Evolutionary conservation across 2,329 filamentous ascomycete species (phyloP), one percentile per base, ranked within the genome.

Genomic region (Periglandula ipomoeae): DNA sequence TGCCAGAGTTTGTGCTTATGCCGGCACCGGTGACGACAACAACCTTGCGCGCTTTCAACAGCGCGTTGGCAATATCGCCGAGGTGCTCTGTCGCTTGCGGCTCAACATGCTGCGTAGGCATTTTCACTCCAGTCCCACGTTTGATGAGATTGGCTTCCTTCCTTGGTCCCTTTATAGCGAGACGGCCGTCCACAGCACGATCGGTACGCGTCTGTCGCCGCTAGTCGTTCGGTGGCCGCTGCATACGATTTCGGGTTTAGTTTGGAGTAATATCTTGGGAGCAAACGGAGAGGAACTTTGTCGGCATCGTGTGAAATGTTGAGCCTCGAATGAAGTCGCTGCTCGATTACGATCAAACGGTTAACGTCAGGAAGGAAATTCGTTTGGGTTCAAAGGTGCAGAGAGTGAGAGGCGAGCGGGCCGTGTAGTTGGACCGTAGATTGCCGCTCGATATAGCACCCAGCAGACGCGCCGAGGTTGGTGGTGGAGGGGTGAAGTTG

Each of bases 1-100:
- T 87, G 48, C 84, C 84, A 53, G 82, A 86, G 61, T 86, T 87
- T 45, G 84, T 87, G 60, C 82, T 85, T 60, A 87, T 87, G 46
- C 84, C 84, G 44, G 84, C 84, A 44, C 84, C 84, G 0, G 84
- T 87, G 27, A 87, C 72, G 19, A 87, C 78, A 8, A 87, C 74
- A n/a, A 86, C 74, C 61, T 85, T 87, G 53, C 75, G 78, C 10
- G 84, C 77, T 61, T 81, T 82, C 53, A 76, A 74, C 40, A 87
- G 67, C 3, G 72, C 66, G 59, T 85, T 76, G 57, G 84, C 83
- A 54, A 87, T 79, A 27, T 76, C 68, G 57, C 84, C 81, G n/a
- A 87, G 71, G 46, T 72, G 68, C 53, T 74, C 69, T 54, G 70
- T 67, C 52, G 76, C 73, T 37, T 68, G 66, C 9, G 75, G 70